A percentile compares a stretch with the other conserved stretches of the same genome.
phyloP scores from a whole-genome alignment of 192 early-diverging fungal species.

The Coemansia aciculifera region DNA sequence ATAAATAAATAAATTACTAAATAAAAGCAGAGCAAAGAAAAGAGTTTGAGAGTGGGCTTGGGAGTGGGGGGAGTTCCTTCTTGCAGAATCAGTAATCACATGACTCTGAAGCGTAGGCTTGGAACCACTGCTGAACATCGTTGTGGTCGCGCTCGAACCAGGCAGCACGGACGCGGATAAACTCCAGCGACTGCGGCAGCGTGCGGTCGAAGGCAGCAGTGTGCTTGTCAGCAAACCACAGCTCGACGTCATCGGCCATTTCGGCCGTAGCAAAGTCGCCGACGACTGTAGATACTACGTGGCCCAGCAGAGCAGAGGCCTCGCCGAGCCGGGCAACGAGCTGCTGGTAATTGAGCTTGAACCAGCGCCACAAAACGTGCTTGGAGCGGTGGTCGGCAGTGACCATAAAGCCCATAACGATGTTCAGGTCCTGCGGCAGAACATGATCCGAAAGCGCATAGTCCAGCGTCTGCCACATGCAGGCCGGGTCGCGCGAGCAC shows the following conservation, averaged over 20 bases:
- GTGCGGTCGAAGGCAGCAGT: conserved; percentile 56
- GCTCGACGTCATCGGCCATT: conserved; percentile 58
- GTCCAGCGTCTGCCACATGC: conserved; percentile 40
- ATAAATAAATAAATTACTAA: neutral
- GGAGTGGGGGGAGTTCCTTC: neutral
- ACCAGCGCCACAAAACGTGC: conserved; percentile 64
- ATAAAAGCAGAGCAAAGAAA: neutral
- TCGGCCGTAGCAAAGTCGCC: conserved; percentile 57
- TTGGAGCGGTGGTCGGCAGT: conserved; percentile 57
- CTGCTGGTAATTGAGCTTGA: conserved; percentile 57
- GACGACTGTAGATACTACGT: conserved; percentile 64
- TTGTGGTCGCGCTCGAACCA: conserved; percentile 43
- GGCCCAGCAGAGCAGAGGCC: conserved; percentile 60
- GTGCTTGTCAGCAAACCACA: conserved; percentile 59
- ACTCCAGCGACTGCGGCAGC: conserved; percentile 71
- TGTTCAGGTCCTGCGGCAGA: conserved; percentile 51
- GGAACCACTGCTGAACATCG: conserved; percentile 36
- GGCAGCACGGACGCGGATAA: conserved; percentile 57
- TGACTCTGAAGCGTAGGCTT: neutral
- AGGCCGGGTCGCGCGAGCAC: conserved; percentile 40
- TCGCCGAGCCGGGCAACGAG: conserved; percentile 60
- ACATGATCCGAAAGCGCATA: conserved; percentile 42
- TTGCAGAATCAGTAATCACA: neutral
- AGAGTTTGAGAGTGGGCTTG: neutral
- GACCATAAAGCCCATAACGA: conserved; percentile 61